phyloP scores from a whole-genome alignment of 345 rosid genomes.

The Kernera saxatilis region DNA sequence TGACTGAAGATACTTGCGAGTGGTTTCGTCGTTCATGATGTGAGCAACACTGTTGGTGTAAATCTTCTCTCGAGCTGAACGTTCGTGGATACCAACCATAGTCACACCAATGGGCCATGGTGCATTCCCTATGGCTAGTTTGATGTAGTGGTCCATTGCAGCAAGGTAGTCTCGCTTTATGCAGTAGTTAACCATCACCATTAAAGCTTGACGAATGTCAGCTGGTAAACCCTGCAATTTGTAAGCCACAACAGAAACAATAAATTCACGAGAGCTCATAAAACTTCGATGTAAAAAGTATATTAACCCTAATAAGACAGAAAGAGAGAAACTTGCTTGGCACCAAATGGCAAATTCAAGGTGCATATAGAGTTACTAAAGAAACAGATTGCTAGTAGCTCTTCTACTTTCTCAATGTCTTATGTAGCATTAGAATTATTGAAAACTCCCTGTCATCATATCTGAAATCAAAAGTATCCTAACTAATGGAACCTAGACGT shows the following conservation, averaged over 20 bases:
- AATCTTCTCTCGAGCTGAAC: slow-evolving; percentile 97
- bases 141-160: slow-evolving; percentile 96
- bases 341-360: background rate
- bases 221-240: slow-evolving; percentile 63
- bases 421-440: background rate
- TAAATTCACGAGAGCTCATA: background rate
- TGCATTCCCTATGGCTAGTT: slow-evolving; percentile 89
- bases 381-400: background rate
- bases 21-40: slow-evolving; percentile 97
- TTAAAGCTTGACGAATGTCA: slow-evolving; percentile 82
- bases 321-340: background rate
- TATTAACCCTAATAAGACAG: background rate
- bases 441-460: background rate
- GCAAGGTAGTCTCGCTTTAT: slow-evolving; percentile 91
- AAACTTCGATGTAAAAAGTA: background rate
- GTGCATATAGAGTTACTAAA: background rate
- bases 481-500: background rate
- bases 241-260: background rate
- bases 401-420: background rate
- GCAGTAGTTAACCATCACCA: slow-evolving; percentile 78
- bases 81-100: slow-evolving; percentile 99
- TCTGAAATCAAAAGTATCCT: background rate
- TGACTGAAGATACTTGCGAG: slow-evolving; percentile 92
- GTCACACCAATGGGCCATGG: slow-evolving; percentile 99
- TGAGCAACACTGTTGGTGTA: slow-evolving; percentile 96